A percentile compares a stretch with the other conserved stretches of the same genome.
phyloP scores from a whole-genome alignment of 176 grass and related monocot genomes.

The Zoysia japonica region DNA sequence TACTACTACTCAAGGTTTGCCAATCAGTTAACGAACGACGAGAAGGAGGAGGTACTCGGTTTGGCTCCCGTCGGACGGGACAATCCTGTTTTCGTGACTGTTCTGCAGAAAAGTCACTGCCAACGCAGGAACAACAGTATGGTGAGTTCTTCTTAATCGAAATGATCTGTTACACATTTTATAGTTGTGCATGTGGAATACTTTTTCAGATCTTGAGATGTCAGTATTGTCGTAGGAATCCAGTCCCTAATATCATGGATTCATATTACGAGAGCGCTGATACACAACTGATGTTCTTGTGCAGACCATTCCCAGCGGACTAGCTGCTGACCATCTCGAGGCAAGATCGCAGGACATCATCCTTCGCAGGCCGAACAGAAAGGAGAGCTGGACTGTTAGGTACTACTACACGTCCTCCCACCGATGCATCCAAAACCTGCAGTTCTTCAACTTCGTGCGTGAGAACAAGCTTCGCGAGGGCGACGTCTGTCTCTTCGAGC shows the following conservation, averaged over 20 bases:
- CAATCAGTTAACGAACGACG: background rate
- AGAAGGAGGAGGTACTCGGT: constrained; percentile 13
- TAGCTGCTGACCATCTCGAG: constrained; percentile 37
- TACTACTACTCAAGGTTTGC: constrained; percentile 22
- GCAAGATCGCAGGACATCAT: background rate
- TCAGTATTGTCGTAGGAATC: too few species aligned
- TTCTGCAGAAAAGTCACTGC: constrained; percentile 22
- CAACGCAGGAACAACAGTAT: background rate
- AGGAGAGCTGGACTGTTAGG: constrained; percentile 18
- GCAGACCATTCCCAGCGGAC: constrained; percentile 32
- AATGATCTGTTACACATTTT: background rate
- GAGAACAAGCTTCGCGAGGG: constrained; percentile 26
- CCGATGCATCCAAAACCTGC: background rate
- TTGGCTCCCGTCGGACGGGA: constrained; percentile 10
- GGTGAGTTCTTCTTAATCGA: constrained; percentile 25
- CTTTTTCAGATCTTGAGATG: too few species aligned
- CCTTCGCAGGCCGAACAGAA: constrained; percentile 17
- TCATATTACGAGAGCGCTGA: background rate
- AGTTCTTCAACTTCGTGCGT: constrained; percentile 12
- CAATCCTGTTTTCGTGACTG: constrained; percentile 52
- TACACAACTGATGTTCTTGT: background rate
- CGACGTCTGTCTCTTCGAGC: constrained; percentile 46
- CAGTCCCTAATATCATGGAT: background rate
- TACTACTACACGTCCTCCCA: background rate
- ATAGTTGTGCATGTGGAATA: background rate